Evolutionary conservation across 768 basidiomycete species (phyloP), one percentile per base, ranked within the genome.

Genomic region (Panaeolus cyanescens): DNA sequence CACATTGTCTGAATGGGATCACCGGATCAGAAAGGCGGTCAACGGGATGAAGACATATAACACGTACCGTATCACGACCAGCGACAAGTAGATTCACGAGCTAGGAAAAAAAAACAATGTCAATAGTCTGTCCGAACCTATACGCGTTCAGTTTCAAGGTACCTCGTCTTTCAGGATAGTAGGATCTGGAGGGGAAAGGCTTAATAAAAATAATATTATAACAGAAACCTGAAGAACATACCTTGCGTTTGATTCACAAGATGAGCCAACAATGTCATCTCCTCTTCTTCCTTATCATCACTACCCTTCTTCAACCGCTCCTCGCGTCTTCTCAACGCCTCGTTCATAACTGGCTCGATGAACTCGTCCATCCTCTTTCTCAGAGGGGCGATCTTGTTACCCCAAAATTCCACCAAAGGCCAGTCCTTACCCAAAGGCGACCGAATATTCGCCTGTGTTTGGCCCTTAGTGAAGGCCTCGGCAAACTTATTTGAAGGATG

Each of bases 381-480:
- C 39, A 74, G 72, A 40, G 71, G 68, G 61, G 69, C 68, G 33
- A 79, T 75, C 56, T 72, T 75, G 69, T 86, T 80, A 32, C 71
- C 62, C 75, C 74, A 81, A 45, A 86, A 77, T 67, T 88, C 85
- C 1, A 68, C 67, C 31, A 86, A 66, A 15, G 81, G 80, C 85
- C 85, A 86, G 2, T 72, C 60, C 22, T 50, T 59, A 8, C 81
- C 79, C 30, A 73, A 71, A 3, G 77, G 72, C 25, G 70, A 58
- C 15, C 86, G 77, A 20, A 70, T 60, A 17, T 77, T 66, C 10
- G 76, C 71, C 20, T 67, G 63, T 5, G 71, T 62, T 62, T 86
- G 85, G 5, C 77, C 83, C 40, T 74, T 67, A 19, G 73, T 67
- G 61, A 88, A 87, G 0, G 86, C 82, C 22, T 69, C 68, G 3